A percentile compares a stretch with the other conserved stretches of the same genome.
Evolutionary conservation across 805 yeast species (phyloP).

Genomic region (Nakazawaea anatomiae): DNA sequence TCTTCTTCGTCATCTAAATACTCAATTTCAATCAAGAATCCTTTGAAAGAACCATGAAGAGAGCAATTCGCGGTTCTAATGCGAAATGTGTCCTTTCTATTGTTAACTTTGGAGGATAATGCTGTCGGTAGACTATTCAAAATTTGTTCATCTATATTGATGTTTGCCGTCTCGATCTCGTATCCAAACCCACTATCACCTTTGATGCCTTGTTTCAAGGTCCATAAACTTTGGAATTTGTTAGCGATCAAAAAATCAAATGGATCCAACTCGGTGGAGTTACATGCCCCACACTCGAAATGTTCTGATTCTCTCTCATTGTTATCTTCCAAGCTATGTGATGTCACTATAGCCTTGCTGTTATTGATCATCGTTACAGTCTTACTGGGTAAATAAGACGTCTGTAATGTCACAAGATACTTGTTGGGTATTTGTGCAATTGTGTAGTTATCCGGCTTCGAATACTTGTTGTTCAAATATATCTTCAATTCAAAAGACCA

Average conservation of each 20-base stretch:
- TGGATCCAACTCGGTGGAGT: conserved; percentile 49
- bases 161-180: conserved; percentile 34
- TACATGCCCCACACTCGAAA: conserved; percentile 37
- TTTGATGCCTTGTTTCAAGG: conserved; percentile 56
- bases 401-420: conserved; percentile 43
- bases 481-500: conserved; percentile 70
- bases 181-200: conserved; percentile 75
- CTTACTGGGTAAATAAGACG: conserved; percentile 42
- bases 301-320: conserved; percentile 19
- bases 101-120: conserved; percentile 11
- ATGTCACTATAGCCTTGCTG: conserved; percentile 27
- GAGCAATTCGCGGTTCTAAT: conserved; percentile 67
- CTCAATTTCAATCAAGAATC: conserved; percentile 59
- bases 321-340: conserved; percentile 15
- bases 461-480: conserved; percentile 56
- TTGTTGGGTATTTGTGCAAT: conserved; percentile 34
- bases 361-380: conserved; percentile 45
- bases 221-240: conserved; percentile 68
- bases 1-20: conserved; percentile 22
- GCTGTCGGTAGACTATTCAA: conserved; percentile 5
- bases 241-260: conserved; percentile 49
- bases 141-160: conserved; percentile 11
- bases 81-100: conserved; percentile 36
- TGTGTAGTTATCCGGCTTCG: conserved; percentile 31
- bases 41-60: conserved; percentile 69